Evolutionary conservation across 1,284 basidiomycete species (phyloP).

Genomic region (Lignosus rhinocerotis): DNA sequence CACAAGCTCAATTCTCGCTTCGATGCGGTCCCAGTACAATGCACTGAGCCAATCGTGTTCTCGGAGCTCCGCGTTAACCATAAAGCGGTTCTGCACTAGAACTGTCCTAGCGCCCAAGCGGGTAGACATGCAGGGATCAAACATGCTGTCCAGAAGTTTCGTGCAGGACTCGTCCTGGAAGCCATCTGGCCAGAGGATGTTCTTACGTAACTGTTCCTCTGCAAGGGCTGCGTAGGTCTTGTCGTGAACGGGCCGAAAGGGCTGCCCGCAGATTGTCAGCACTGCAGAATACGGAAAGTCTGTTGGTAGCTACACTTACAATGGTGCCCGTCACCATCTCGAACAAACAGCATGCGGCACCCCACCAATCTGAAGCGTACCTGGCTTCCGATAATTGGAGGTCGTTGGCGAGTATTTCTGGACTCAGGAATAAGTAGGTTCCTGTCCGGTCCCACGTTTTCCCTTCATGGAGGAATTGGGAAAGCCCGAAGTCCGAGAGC

Average conservation of each 20-base stretch:
- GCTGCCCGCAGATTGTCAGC: background rate
- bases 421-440: slow-evolving; percentile 60
- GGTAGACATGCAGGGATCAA: background rate
- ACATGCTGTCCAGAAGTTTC: background rate
- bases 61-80: slow-evolving; percentile 23
- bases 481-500: slow-evolving; percentile 73
- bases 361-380: slow-evolving; percentile 55
- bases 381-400: background rate
- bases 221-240: background rate
- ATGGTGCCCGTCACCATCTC: slow-evolving; percentile 70
- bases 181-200: background rate
- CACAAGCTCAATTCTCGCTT: slow-evolving; percentile 12
- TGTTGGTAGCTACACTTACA: slow-evolving; percentile 33
- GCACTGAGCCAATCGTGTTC: slow-evolving; percentile 28
- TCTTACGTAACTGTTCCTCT: background rate
- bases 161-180: background rate
- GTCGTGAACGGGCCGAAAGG: background rate
- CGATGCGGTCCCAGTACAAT: slow-evolving; percentile 14
- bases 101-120: slow-evolving; percentile 27
- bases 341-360: slow-evolving; percentile 71
- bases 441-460: slow-evolving; percentile 54
- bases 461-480: slow-evolving; percentile 51
- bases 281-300: background rate
- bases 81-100: slow-evolving; percentile 22
- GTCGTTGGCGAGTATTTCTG: slow-evolving; percentile 1